Base-by-base conservation (phyloP, 441 rosid genomes). In the Oxalis stricta region DNA sequence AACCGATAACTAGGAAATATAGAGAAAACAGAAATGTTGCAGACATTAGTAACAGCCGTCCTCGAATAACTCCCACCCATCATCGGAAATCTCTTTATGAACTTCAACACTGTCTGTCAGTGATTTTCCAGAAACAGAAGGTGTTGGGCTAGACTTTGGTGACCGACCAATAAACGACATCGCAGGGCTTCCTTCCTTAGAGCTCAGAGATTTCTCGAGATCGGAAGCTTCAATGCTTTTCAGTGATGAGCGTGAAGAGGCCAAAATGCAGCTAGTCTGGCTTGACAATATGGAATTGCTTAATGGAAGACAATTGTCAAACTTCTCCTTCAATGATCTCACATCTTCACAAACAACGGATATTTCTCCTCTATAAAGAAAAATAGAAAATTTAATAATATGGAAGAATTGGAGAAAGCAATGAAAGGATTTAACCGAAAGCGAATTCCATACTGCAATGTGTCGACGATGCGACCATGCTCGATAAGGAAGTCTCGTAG, bases 391-490 rank as follows among this genome's bases (percentile, higher is more conserved):
- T 7, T 26, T 13, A 41, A n/a, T n/a, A n/a, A n/a, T n/a, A n/a
- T n/a, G n/a, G n/a, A n/a, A n/a, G n/a, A n/a, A n/a, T n/a, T n/a
- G n/a, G n/a, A n/a, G n/a, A n/a, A n/a, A n/a, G n/a, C n/a, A n/a
- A n/a, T n/a, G n/a, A n/a, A n/a, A n/a, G n/a, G n/a, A n/a, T n/a
- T n/a, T n/a, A n/a, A n/a, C n/a, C n/a, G n/a, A n/a, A n/a, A n/a
- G n/a, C n/a, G n/a, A n/a, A n/a, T n/a, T n/a, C 1, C 99, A 76
- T 79, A 92, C 99, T 82, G 97, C 53, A 87, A 60, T 35, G 74
- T 60, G 61, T 92, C 99, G 22, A 79, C 94, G 21, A 70, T 38
- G n/a, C 6, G 70, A 32, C 97, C 95, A 38, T 76, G 94, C 20
- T 92, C 81, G 78, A 82, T 56, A 30, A 92, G 84, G 52, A 87